phyloP scores from a whole-genome alignment of 768 basidiomycete genomes.

The Boletellus ananas region DNA sequence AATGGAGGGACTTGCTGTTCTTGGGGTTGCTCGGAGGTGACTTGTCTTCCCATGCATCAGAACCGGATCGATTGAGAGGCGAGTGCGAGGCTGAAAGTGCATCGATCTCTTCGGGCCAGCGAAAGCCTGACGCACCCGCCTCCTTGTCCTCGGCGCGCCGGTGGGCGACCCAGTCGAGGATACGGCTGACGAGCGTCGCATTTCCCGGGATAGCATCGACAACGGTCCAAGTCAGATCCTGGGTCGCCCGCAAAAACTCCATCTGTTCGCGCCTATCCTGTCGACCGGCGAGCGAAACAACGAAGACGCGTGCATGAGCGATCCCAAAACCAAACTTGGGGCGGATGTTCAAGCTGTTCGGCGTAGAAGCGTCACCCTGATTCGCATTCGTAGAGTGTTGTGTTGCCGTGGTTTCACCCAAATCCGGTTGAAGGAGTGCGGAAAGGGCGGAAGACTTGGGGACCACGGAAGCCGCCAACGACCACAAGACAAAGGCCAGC shows the following conservation, averaged over 20 bases:
- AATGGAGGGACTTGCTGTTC: not conserved
- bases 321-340: slow-evolving; percentile 31
- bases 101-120: slow-evolving; percentile 40
- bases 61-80: slow-evolving; percentile 13
- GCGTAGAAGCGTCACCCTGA: not conserved
- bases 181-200: slow-evolving; percentile 35
- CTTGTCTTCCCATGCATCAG: slow-evolving; percentile 19
- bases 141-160: slow-evolving; percentile 1
- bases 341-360: not conserved
- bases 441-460: slow-evolving; percentile 12
- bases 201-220: slow-evolving; percentile 45
- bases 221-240: slow-evolving; percentile 53
- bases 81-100: slow-evolving; percentile 15
- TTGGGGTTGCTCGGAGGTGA: not conserved
- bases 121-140: slow-evolving; percentile 16
- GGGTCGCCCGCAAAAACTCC: slow-evolving; percentile 46
- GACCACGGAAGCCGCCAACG: slow-evolving; percentile 4
- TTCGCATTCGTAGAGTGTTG: not conserved
- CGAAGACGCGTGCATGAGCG: slow-evolving; percentile 42
- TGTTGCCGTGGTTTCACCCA: not conserved
- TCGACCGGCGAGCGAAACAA: slow-evolving; percentile 58
- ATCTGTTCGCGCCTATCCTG: slow-evolving; percentile 54
- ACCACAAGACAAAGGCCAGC: slow-evolving; percentile 20
- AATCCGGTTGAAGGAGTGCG: slow-evolving; percentile 14
- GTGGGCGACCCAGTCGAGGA: slow-evolving; percentile 41